Conservation (phyloP, 495 filamentous ascomycete genomes). For the Xylaria palmicola region DNA sequence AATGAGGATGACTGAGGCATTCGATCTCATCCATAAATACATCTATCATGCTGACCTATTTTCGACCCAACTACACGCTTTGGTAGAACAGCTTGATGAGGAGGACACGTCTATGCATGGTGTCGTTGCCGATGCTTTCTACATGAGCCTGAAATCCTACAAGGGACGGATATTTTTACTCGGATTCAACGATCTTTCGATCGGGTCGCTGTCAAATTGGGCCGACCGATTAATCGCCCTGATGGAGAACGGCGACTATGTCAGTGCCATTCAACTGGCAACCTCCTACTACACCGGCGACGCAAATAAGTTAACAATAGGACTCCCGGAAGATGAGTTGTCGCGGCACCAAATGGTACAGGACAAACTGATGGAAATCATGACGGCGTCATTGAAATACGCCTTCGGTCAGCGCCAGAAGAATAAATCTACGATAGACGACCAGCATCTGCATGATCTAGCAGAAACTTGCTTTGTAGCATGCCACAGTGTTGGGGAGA, state of each 20-base stretch:
- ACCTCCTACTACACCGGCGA: constrained; percentile 89
- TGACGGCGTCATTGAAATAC: constrained; percentile 88
- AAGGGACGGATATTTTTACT: constrained; percentile 91
- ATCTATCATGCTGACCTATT: constrained; percentile 91
- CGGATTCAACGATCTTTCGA: constrained; percentile 83
- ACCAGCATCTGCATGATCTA: constrained; percentile 71
- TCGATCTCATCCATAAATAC: constrained; percentile 87
- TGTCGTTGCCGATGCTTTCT: constrained; percentile 94
- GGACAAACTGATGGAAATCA: constrained; percentile 90
- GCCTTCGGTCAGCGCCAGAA: constrained; percentile 65
- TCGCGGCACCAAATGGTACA: constrained; percentile 77
- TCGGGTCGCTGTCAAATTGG: constrained; percentile 94
- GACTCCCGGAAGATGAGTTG: constrained; percentile 80
- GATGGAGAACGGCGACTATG: constrained; percentile 93
- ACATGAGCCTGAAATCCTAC: constrained; percentile 94
- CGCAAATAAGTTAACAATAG: constrained; percentile 87
- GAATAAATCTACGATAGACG: constrained; percentile 52
- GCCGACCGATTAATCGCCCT: constrained; percentile 93
- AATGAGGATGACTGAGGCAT: constrained; percentile 88
- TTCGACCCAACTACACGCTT: constrained; percentile 72
- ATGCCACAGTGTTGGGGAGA: constrained; percentile 70
- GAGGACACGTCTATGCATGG: constrained; percentile 89
- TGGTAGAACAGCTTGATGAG: constrained; percentile 88
- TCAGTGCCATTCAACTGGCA: constrained; percentile 84
- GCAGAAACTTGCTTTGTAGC: constrained; percentile 79